phyloP scores from a whole-genome alignment of 495 filamentous ascomycete species.

The Apodospora peruviana region DNA sequence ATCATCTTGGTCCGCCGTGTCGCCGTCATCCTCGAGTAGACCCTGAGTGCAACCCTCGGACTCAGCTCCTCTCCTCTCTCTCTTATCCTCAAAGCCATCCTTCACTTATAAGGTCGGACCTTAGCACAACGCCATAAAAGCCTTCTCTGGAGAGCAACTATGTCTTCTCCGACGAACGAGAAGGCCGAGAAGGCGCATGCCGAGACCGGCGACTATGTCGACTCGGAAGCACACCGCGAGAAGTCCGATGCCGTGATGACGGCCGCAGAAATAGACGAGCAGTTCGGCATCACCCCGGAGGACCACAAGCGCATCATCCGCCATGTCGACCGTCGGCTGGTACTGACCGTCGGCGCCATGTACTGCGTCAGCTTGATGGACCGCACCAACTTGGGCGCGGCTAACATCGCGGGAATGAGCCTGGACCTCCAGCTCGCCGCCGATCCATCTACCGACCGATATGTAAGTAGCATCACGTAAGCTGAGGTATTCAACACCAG shows the following conservation, averaged over 20 bases:
- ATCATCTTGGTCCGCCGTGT: too few relatives aligned
- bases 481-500: too few relatives aligned
- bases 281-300: constrained; percentile 27
- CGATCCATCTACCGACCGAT: constrained; percentile 29
- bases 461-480: constrained; percentile 28
- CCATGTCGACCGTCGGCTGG: constrained; percentile 57
- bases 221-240: constrained; percentile 1
- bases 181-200: not conserved
- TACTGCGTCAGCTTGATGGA: constrained; percentile 67
- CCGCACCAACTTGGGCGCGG: constrained; percentile 59
- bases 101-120: too few relatives aligned
- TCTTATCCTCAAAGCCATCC: too few relatives aligned
- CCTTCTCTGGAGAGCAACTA: too few relatives aligned
- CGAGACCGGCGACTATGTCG: not conserved
- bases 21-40: too few relatives aligned
- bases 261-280: constrained; percentile 9
- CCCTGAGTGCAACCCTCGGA: too few relatives aligned
- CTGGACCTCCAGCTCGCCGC: constrained; percentile 44
- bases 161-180: not conserved
- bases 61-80: too few relatives aligned
- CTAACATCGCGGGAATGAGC: constrained; percentile 57
- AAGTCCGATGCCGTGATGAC: constrained; percentile 5
- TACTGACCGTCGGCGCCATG: constrained; percentile 57
- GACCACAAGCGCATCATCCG: constrained; percentile 48
- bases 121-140: too few relatives aligned